phyloP scores from a whole-genome alignment of 2,329 filamentous ascomycete species.

The Colletotrichum euphorbiae region DNA sequence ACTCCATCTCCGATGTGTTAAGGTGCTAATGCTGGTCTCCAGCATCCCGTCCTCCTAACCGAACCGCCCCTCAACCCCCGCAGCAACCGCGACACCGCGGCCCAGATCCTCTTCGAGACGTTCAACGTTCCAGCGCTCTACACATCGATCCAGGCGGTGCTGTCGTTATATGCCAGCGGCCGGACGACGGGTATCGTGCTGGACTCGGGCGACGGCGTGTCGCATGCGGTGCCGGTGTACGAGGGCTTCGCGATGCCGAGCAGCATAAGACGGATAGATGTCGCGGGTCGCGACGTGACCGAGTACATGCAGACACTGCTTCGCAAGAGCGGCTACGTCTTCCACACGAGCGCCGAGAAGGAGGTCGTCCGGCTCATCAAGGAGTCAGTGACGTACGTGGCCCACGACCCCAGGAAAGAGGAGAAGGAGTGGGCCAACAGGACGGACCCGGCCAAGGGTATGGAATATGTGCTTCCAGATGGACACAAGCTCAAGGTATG shows the following conservation, averaged over 20 bases:
- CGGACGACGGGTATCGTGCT: constrained; percentile 96
- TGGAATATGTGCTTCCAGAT: constrained; percentile 91
- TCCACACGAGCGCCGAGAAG: constrained; percentile 98
- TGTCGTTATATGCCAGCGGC: constrained; percentile 95
- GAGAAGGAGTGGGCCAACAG: constrained; percentile 96
- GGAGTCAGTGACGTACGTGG: constrained; percentile 92
- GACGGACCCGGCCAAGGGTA: constrained; percentile 76
- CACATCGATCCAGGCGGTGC: constrained; percentile 95
- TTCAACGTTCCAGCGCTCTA: constrained; percentile 98
- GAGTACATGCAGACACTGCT: constrained; percentile 93
- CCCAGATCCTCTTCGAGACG: constrained; percentile 97
- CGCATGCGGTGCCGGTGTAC: constrained; percentile 96
- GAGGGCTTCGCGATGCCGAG: constrained; percentile 97
- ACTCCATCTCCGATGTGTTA: not conserved
- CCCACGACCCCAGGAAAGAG: constrained; percentile 89
- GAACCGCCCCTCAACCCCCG: constrained; percentile 96
- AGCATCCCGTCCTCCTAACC: constrained; percentile 96
- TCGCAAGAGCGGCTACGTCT: constrained; percentile 91
- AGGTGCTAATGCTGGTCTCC: constrained; percentile 39
- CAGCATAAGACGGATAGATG: constrained; percentile 94
- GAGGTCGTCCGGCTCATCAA: constrained; percentile 98
- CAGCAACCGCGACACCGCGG: constrained; percentile 94
- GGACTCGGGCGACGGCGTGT: constrained; percentile 95
- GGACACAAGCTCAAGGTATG: constrained; percentile 89
- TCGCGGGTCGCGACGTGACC: constrained; percentile 94